A percentile compares a stretch with the other conserved stretches of the same genome.
phyloP scores from a whole-genome alignment of 139 green algal genomes.

The Mesotaenium endlicherianum region DNA sequence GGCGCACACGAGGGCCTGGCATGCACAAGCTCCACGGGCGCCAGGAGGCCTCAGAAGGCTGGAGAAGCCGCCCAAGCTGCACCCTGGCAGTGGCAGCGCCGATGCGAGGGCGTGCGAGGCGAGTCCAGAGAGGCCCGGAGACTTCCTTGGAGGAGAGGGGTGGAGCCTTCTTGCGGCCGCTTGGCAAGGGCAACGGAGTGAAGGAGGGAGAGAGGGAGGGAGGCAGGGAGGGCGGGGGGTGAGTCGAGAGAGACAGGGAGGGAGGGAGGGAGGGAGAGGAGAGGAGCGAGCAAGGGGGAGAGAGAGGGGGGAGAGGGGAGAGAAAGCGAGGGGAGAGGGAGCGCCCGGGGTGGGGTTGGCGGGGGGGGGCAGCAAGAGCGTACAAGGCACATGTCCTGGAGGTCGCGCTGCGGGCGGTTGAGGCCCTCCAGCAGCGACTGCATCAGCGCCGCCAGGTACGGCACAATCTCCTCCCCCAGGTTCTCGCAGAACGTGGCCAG shows the following conservation, averaged over 20 bases:
- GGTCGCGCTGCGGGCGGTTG: neutral
- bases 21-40: too few relatives aligned
- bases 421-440: slow-evolving; percentile 60
- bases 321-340: neutral
- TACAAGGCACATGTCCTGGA: slow-evolving; percentile 65
- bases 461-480: slow-evolving; percentile 62
- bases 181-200: neutral
- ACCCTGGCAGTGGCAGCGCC: too few relatives aligned
- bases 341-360: too few relatives aligned
- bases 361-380: too few relatives aligned
- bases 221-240: neutral
- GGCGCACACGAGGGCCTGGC: too few relatives aligned
- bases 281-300: neutral
- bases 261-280: neutral
- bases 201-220: neutral
- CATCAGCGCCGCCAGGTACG: slow-evolving; percentile 64
- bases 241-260: neutral
- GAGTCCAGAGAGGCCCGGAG: too few relatives aligned
- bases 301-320: neutral
- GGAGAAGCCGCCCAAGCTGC: too few relatives aligned
- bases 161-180: too few relatives aligned
- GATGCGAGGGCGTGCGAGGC: too few relatives aligned
- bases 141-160: too few relatives aligned
- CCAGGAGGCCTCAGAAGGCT: too few relatives aligned
- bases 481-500: slow-evolving; percentile 72